Conservation (phyloP, 305 asterid species). For the Fraxinus velutina region DNA sequence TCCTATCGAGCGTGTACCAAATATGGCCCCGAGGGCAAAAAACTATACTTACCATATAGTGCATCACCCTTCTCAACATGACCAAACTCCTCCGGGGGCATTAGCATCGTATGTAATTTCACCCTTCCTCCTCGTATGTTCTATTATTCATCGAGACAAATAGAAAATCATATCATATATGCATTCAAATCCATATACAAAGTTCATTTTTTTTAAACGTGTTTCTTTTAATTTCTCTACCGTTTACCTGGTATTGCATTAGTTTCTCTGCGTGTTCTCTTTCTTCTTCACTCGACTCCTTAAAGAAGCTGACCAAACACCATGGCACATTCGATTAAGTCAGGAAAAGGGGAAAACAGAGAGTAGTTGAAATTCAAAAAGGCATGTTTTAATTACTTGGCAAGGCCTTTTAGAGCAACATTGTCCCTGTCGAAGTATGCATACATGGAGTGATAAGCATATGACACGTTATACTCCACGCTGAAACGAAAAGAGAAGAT, state of each 20-base stretch:
- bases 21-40: not conserved
- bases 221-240: not conserved
- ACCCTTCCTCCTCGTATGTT: constrained; percentile 81
- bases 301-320: constrained; percentile 40
- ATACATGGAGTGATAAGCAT: constrained; percentile 66
- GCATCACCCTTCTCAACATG: constrained; percentile 84
- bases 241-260: constrained; percentile 73
- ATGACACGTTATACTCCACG: constrained; percentile 70
- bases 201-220: not conserved
- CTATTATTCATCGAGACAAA: constrained; percentile 31
- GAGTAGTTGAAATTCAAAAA: too few species aligned
- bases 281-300: constrained; percentile 73
- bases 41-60: constrained; percentile 46
- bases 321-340: not conserved
- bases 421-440: constrained; percentile 82
- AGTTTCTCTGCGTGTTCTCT: constrained; percentile 77
- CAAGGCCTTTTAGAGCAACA: constrained; percentile 74
- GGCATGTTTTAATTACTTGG: constrained; percentile 58
- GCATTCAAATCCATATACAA: not conserved
- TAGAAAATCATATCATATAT: not conserved
- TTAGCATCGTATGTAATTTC: constrained; percentile 43
- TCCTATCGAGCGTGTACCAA: not conserved
- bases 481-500: constrained; percentile 37
- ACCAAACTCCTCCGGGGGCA: constrained; percentile 58
- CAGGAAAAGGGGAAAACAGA: not conserved